A percentile compares a stretch with the other conserved stretches of the same genome.
Evolutionary conservation across 805 yeast genomes (phyloP).

Genomic region (Ogataea siamensis): DNA sequence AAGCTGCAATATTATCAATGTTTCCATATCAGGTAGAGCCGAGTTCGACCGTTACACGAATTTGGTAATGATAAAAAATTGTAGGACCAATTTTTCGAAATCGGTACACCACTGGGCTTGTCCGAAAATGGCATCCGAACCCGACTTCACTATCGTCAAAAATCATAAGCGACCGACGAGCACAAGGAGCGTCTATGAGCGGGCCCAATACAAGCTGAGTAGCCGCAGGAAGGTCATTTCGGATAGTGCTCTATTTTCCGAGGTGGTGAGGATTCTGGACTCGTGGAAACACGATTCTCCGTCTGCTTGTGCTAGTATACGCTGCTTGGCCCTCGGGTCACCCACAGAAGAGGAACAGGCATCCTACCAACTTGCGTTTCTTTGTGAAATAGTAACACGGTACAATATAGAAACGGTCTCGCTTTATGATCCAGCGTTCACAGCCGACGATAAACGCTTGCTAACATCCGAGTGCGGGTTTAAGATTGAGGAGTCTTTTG

Average conservation of each 20-base stretch:
- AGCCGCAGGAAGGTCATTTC: neutral
- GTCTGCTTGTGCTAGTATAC: slow-evolving; percentile 5
- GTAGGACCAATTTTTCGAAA: neutral
- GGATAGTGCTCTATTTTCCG: neutral
- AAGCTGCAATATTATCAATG: too few species aligned
- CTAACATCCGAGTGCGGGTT: slow-evolving; percentile 15
- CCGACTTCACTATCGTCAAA: slow-evolving; percentile 3
- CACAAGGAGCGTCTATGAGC: neutral
- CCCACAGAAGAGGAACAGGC: slow-evolving; percentile 25
- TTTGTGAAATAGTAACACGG: slow-evolving; percentile 18
- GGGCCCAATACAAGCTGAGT: neutral
- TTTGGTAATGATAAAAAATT: neutral
- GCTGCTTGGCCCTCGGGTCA: slow-evolving; percentile 35
- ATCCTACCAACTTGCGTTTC: slow-evolving; percentile 29
- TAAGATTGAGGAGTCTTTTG: slow-evolving; percentile 17
- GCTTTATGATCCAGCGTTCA: slow-evolving; percentile 35
- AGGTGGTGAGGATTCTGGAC: neutral
- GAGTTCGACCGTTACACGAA: slow-evolving; percentile 1
- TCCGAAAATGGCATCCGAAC: slow-evolving; percentile 3
- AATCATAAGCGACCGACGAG: neutral
- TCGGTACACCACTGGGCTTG: slow-evolving; percentile 3
- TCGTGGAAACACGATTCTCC: neutral
- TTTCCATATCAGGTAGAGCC: slow-evolving; percentile 2
- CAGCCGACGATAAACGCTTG: slow-evolving; percentile 21
- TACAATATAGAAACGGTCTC: slow-evolving; percentile 18